Base-by-base conservation (phyloP, 345 rosid genomes). In the Citrus trifoliata region DNA sequence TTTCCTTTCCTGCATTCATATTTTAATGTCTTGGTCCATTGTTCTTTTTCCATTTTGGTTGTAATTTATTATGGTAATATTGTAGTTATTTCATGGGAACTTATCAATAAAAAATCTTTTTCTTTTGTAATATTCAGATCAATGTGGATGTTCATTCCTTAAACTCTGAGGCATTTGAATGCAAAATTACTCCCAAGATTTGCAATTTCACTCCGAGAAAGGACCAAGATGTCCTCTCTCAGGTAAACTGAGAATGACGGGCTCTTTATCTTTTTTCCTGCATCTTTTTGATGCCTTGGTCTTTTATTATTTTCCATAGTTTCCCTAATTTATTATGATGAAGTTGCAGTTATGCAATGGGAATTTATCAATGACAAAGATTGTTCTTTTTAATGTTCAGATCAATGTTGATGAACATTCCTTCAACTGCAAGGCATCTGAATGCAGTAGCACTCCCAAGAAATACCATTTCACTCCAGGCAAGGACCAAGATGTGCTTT, bases 171-270 rank as follows among this genome's bases (percentile, higher is more conserved):
- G 46, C 32, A 72, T 40, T 62, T 22, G 76, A 77, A 68, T 48
- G 81, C 78, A 71, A 55, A 73, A 79, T 68, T 70, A 69, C 71
- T 70, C 38, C 68, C 58, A 24, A 46, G 74, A 55, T 56, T 27
- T 70, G 48, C 21, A 78, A 78, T 67, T 71, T 63, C 51, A 51
- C 32, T 67, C 35, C 67, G 14, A 74, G 51, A 67, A 60, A 72
- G 68, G 82, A 76, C 67, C 76, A 74, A 73, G 73, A 81, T 40
- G 73, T 72, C 61, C 56, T 58, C 37, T 33, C 76, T 63, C 66
- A 70, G 85, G 85, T 83, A 67, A 53, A 30, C 5, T 30, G 28
- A 37, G 33, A 32, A 35, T 7, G 70, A 30, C 22, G 21, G 19
- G 42, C 30, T 19, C 68, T 65, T 63, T 75, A 33, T 62, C 51